Percentiles rank a stretch among this genome's conserved stretches.
These are phyloP conservation scores for Leucocoprinus birnbaumii DNA, from an alignment of 768 basidiomycete genomes.

Conservation along the genomic window DNA sequence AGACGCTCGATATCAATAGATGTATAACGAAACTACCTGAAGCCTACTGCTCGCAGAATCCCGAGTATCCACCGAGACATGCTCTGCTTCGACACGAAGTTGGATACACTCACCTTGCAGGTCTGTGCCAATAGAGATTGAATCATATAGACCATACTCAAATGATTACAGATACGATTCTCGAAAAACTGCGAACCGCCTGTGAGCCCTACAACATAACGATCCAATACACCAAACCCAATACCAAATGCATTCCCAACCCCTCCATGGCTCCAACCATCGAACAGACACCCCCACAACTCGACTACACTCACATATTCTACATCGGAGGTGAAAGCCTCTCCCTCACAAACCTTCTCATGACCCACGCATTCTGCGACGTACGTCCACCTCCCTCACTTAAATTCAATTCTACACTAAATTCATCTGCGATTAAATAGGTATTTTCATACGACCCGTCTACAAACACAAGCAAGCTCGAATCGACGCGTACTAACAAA, in stretches of 20 bases:
- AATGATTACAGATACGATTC: slow-evolving; percentile 29
- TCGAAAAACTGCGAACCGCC: slow-evolving; percentile 22
- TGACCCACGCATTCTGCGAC: slow-evolving; percentile 68
- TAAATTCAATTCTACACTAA: not conserved
- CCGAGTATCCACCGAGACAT: slow-evolving; percentile 4
- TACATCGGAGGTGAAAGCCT: slow-evolving; percentile 81
- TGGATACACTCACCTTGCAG: slow-evolving; percentile 64
- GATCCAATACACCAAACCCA: slow-evolving; percentile 36
- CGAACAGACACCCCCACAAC: not conserved
- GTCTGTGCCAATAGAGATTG: slow-evolving; percentile 29
- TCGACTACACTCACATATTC: slow-evolving; percentile 28
- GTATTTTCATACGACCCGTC: slow-evolving; percentile 76
- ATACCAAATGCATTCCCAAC: slow-evolving; percentile 16
- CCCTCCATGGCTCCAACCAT: not conserved
- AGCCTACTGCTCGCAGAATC: slow-evolving; percentile 22
- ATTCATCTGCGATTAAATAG: slow-evolving; percentile 30
- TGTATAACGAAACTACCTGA: slow-evolving; percentile 43
- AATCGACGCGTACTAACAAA: slow-evolving; percentile 71
- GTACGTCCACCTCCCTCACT: slow-evolving; percentile 35
- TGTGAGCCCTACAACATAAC: slow-evolving; percentile 22
- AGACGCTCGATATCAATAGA: slow-evolving; percentile 51
- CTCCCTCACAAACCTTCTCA: slow-evolving; percentile 78
- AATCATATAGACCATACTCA: not conserved
- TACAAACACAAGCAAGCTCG: slow-evolving; percentile 41
- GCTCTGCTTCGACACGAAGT: slow-evolving; percentile 76